Conservation (phyloP, 768 basidiomycete species). For the Agrocybe praecox region DNA sequence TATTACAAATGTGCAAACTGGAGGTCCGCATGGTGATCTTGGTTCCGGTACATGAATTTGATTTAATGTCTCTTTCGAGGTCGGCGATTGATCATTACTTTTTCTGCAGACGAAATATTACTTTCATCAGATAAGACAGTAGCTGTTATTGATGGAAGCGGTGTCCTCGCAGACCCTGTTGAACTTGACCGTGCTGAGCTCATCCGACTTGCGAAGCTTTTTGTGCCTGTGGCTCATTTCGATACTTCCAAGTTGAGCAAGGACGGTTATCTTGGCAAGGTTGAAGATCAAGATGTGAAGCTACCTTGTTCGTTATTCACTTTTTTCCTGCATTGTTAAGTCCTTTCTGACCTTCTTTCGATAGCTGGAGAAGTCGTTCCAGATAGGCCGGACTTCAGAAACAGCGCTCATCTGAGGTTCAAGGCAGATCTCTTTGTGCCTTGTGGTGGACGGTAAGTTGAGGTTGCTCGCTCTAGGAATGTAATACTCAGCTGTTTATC, state of each 20-base stretch:
- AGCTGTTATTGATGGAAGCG: slow-evolving; percentile 93
- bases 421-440: slow-evolving; percentile 98
- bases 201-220: slow-evolving; percentile 83
- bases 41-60: slow-evolving; percentile 76
- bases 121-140: slow-evolving; percentile 95
- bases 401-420: slow-evolving; percentile 94
- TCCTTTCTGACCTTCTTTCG: background rate
- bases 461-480: too few species aligned
- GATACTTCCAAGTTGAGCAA: slow-evolving; percentile 84
- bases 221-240: slow-evolving; percentile 81
- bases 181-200: slow-evolving; percentile 91
- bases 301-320: slow-evolving; percentile 74
- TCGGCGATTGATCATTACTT: background rate
- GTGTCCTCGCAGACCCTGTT: slow-evolving; percentile 89
- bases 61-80: background rate
- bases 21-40: slow-evolving; percentile 94
- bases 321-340: background rate
- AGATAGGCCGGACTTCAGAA: slow-evolving; percentile 97
- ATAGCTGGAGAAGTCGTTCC: slow-evolving; percentile 89
- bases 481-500: background rate
- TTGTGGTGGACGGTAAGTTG: slow-evolving; percentile 82
- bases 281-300: slow-evolving; percentile 92
- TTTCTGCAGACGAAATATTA: slow-evolving; percentile 81
- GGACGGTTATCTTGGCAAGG: slow-evolving; percentile 90
- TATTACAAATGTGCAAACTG: slow-evolving; percentile 96